Evolutionary conservation across 352 stramenopile species (phyloP), one percentile per base, ranked within the genome.

Genomic region (Pythium myriotylum): DNA sequence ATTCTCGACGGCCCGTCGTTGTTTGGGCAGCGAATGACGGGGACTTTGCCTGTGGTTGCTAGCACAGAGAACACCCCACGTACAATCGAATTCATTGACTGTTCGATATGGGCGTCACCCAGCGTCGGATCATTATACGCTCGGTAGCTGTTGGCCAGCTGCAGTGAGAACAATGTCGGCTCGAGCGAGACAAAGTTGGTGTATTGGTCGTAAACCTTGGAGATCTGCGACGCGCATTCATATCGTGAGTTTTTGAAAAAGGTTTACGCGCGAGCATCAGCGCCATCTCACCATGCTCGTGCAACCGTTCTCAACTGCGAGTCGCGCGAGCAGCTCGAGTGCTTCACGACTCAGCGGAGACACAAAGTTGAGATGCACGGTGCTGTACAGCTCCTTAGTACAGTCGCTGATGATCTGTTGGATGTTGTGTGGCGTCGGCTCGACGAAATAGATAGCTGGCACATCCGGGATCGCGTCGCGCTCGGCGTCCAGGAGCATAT

Each of bases 171-270:
- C 12, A 99, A 74, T 65, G 86, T 81, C 48, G 91, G 83, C 76
- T 99, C 97, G 12, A 99, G 72, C 33, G 95, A 97, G 10, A 98
- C 91, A 69, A 99, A 99, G 75, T 99, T 97, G 14, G 98, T 86
- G 75, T 98, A 98, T 75, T 98, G 91, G 74, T 99, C 97, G 65
- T 92, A 98, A 9, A 99, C 86, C 62, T 97, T 97, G 45, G 92
- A 87, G 71, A 99, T 95, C 61, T 86, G 29, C 14, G 19, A 13
- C 2, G 20, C 13, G 8, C 13, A 47, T 13, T 54, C 42, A 20
- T 14, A 53, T 26, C 39, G 29, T 5, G 10, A 35, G 29, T 5
- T 10, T 35, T 35, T 35, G 29, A 35, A 35, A 10, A 35, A 10
- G 10, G 29, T 10, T 10, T 35, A 5, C 29, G 5, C 29, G 29